Conservation (phyloP, 1,284 basidiomycete species). For the Pulveroboletus sp. region DNA sequence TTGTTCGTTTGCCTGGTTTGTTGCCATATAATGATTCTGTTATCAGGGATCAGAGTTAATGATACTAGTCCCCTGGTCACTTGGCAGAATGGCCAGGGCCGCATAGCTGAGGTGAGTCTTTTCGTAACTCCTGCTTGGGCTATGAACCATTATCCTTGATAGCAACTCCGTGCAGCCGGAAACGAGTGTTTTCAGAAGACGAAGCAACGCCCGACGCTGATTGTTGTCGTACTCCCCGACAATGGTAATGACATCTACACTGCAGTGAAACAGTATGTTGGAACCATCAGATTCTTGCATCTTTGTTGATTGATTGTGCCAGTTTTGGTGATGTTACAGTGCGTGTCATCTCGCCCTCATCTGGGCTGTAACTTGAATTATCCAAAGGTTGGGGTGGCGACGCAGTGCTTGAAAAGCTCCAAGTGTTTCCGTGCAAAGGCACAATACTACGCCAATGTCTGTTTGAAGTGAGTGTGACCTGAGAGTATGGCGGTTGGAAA, state of each 20-base stretch:
- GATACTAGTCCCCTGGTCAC: conserved; percentile 41
- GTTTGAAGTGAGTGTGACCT: conserved; percentile 56
- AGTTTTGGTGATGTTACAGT: conserved; percentile 72
- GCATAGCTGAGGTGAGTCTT: conserved; percentile 42
- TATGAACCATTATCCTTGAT: conserved; percentile 4
- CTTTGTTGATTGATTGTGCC: background rate
- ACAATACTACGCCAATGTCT: conserved; percentile 77
- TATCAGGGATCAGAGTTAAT: conserved; percentile 48
- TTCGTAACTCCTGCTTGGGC: background rate
- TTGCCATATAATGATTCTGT: background rate
- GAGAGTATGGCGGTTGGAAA: background rate
- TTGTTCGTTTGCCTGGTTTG: background rate
- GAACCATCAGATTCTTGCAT: conserved; percentile 11
- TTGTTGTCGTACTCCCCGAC: conserved; percentile 71
- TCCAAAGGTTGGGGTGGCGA: conserved; percentile 61
- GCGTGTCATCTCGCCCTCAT: conserved; percentile 15
- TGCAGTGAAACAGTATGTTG: conserved; percentile 66
- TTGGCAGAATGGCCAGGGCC: conserved; percentile 53
- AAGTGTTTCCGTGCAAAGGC: conserved; percentile 62
- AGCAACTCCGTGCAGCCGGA: conserved; percentile 51
- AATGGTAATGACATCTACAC: conserved; percentile 70
- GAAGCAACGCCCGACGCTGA: conserved; percentile 46
- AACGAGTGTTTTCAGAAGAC: conserved; percentile 38
- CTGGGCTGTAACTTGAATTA: conserved; percentile 2
- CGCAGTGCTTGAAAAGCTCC: conserved; percentile 64